Evolutionary conservation across 2,329 filamentous ascomycete species (phyloP).

Genomic region (Alternaria dauci): DNA sequence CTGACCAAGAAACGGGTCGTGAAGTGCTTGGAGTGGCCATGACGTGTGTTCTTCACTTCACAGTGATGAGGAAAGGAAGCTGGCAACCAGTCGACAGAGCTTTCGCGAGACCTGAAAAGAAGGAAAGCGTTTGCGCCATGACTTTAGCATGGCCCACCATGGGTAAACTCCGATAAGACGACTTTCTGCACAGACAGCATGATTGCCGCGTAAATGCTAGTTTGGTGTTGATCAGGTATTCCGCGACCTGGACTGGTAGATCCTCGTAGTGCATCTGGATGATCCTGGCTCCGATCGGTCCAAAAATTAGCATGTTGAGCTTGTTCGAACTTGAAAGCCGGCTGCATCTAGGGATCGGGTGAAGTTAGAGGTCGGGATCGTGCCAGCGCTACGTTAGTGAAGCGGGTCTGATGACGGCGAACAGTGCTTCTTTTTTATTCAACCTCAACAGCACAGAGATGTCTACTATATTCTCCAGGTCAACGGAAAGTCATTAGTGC

Average conservation of each 20-base stretch:
- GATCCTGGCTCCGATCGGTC: background rate
- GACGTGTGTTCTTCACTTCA: background rate
- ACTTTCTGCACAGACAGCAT: background rate
- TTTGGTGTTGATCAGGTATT: background rate
- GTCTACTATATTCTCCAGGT: background rate
- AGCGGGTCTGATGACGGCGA: constrained; percentile 5
- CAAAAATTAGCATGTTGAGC: background rate
- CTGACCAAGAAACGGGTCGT: constrained; percentile 6
- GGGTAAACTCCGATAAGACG: background rate
- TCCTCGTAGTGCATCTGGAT: background rate
- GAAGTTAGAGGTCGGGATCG: constrained; percentile 3
- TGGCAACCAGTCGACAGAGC: background rate
- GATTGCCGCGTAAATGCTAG: background rate
- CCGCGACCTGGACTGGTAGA: background rate
- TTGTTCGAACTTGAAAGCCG: background rate
- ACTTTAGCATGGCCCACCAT: background rate
- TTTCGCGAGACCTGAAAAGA: background rate
- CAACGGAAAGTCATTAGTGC: background rate
- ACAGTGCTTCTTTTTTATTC: background rate
- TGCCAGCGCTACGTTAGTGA: background rate
- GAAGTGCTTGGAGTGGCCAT: background rate
- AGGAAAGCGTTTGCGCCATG: background rate
- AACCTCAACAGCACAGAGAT: background rate
- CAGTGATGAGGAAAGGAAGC: background rate
- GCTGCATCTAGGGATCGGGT: background rate